A percentile compares a stretch with the other conserved stretches of the same genome.
phyloP scores from a whole-genome alignment of 2,329 filamentous ascomycete genomes.

The Dothideomycetes sp. region DNA sequence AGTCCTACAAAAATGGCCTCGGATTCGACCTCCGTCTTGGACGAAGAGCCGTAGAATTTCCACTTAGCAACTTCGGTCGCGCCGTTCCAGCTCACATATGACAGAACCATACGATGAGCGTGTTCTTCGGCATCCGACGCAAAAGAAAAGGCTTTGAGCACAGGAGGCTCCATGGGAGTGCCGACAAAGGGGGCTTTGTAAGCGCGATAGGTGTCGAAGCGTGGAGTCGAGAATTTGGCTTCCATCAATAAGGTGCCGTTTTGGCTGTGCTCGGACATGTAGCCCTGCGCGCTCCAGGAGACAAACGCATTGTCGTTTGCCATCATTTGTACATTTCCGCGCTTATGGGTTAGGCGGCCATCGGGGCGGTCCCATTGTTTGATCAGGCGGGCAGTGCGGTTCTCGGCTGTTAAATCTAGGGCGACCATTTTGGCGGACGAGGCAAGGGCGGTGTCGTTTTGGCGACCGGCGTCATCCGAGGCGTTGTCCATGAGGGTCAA shows the following conservation, averaged over 20 bases:
- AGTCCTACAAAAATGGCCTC: background rate
- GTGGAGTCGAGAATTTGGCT: constrained; percentile 21
- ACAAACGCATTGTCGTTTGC: constrained; percentile 25
- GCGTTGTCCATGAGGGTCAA: constrained; percentile 8
- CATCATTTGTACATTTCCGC: constrained; percentile 25
- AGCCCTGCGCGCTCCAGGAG: constrained; percentile 24
- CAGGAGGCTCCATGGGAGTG: constrained; percentile 13
- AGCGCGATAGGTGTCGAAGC: constrained; percentile 27
- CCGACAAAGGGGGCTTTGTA: constrained; percentile 28
- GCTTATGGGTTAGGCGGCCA: constrained; percentile 15
- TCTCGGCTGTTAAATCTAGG: background rate
- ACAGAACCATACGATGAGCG: background rate
- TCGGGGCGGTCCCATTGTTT: constrained; percentile 23
- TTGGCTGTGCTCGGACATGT: constrained; percentile 21
- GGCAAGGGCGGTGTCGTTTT: background rate
- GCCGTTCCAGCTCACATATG: constrained; percentile 25
- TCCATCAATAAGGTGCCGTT: constrained; percentile 22
- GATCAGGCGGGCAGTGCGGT: constrained; percentile 1
- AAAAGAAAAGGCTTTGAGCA: constrained; percentile 19
- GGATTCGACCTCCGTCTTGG: background rate
- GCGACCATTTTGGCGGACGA: constrained; percentile 2
- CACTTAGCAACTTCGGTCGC: constrained; percentile 26
- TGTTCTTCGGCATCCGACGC: constrained; percentile 5
- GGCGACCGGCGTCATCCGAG: background rate
- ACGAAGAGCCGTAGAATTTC: constrained; percentile 18